Conservation (phyloP, 768 basidiomycete genomes). For the Filobasidium wieringae region DNA sequence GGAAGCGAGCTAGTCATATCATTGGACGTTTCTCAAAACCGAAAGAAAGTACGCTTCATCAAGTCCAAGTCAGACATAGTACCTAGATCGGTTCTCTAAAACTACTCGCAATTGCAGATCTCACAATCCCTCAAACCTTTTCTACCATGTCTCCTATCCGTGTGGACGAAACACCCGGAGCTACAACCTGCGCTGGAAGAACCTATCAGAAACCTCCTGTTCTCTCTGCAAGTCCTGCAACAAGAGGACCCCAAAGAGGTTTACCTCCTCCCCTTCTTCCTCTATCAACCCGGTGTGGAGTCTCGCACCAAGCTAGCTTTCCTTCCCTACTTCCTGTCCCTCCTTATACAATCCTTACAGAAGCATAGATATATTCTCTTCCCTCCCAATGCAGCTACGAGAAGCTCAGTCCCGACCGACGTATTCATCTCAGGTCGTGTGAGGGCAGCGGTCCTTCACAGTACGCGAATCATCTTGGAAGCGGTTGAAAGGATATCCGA, state of each 20-base stretch:
- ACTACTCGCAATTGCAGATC: neutral
- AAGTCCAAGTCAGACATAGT: too few species aligned
- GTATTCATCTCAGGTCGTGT: slow-evolving; percentile 22
- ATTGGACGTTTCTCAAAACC: slow-evolving; percentile 9
- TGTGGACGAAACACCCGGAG: neutral
- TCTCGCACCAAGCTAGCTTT: neutral
- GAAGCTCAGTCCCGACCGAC: slow-evolving; percentile 18
- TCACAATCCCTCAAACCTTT: neutral
- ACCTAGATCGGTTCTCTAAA: neutral
- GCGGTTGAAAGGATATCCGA: neutral
- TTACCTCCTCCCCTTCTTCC: neutral
- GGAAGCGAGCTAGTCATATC: neutral
- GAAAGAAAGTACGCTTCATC: slow-evolving; percentile 15
- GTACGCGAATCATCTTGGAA: slow-evolving; percentile 3
- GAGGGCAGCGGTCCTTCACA: slow-evolving; percentile 14
- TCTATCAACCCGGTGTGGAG: neutral
- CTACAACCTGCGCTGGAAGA: neutral
- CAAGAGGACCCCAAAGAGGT: neutral
- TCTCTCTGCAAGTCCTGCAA: slow-evolving; percentile 10
- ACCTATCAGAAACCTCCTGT: neutral
- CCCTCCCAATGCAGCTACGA: slow-evolving; percentile 19
- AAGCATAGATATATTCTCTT: slow-evolving; percentile 21
- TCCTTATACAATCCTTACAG: slow-evolving; percentile 11
- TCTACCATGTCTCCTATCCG: neutral
- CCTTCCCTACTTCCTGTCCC: slow-evolving; percentile 8